These are phyloP conservation scores for Thuidium tamariscinum DNA, from an alignment of 225 moss, liverwort and hornwort species.

Conservation along the genomic window DNA sequence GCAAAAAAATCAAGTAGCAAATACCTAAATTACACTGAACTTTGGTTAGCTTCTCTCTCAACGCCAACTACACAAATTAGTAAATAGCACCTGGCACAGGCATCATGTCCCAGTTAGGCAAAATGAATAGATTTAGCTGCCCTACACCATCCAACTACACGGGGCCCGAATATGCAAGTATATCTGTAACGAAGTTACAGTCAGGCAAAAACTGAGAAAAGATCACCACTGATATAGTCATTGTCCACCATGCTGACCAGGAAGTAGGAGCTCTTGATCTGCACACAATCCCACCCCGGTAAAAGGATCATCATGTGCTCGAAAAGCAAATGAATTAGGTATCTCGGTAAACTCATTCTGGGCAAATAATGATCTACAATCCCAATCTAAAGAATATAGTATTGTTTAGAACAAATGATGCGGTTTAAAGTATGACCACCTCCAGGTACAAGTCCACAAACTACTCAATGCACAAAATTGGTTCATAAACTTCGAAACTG, in stretches of 20 bases:
- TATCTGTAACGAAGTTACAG: conserved; percentile 4
- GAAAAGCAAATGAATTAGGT: neutral
- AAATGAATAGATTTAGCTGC: neutral
- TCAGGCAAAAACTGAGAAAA: conserved; percentile 53
- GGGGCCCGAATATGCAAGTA: neutral
- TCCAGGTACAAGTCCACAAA: neutral
- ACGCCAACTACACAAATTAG: neutral
- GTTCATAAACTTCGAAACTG: neutral
- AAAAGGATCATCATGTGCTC: neutral
- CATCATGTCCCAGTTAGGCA: neutral
- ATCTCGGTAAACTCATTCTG: neutral
- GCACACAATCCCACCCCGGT: neutral
- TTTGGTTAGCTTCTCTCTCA: neutral
- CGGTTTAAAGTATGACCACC: neutral
- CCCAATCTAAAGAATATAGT: neutral
- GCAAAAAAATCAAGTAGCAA: neutral
- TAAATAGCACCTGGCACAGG: neutral
- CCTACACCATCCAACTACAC: neutral
- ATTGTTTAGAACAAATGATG: neutral
- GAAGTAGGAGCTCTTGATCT: conserved; percentile 63
- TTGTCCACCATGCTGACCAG: conserved; percentile 85
- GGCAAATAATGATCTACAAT: neutral
- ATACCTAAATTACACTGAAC: neutral
- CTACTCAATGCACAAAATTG: neutral
- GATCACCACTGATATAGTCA: conserved; percentile 53